Evolutionary conservation across 331 rosid species (phyloP).

Genomic region (Phaseolus coccineus): DNA sequence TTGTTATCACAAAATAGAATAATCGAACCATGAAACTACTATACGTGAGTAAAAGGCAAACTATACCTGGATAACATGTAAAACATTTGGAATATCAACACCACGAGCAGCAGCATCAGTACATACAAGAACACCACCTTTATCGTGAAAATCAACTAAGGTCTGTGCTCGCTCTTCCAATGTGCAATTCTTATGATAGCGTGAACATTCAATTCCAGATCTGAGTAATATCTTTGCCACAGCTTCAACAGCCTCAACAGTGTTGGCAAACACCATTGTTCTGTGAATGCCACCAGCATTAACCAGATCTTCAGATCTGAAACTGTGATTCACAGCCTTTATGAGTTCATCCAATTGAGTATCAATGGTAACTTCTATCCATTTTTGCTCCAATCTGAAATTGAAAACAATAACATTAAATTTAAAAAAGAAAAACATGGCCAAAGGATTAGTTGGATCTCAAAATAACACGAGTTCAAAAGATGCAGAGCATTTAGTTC

Average conservation of each 20-base stretch:
- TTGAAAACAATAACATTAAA: constrained; percentile 40
- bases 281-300: constrained; percentile 57
- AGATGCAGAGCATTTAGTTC: background rate
- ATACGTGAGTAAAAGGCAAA: constrained; percentile 30
- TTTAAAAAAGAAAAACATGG: background rate
- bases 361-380: constrained; percentile 85
- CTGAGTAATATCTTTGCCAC: constrained; percentile 71
- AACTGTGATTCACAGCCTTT: constrained; percentile 74
- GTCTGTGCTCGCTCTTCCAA: constrained; percentile 89
- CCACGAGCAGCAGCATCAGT: constrained; percentile 99
- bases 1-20: constrained; percentile 1
- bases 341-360: constrained; percentile 90
- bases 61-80: constrained; percentile 90
- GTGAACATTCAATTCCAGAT: constrained; percentile 74
- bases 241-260: constrained; percentile 95
- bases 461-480: constrained; percentile 28
- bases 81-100: constrained; percentile 86
- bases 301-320: constrained; percentile 56
- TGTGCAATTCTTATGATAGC: constrained; percentile 83
- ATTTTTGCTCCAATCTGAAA: constrained; percentile 83
- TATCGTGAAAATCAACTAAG: constrained; percentile 71
- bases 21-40: constrained; percentile 27
- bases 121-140: constrained; percentile 94
- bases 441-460: constrained; percentile 1
- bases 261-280: constrained; percentile 95